phyloP scores from a whole-genome alignment of 164 flowering plant species.

The Pachysandra terminalis region DNA sequence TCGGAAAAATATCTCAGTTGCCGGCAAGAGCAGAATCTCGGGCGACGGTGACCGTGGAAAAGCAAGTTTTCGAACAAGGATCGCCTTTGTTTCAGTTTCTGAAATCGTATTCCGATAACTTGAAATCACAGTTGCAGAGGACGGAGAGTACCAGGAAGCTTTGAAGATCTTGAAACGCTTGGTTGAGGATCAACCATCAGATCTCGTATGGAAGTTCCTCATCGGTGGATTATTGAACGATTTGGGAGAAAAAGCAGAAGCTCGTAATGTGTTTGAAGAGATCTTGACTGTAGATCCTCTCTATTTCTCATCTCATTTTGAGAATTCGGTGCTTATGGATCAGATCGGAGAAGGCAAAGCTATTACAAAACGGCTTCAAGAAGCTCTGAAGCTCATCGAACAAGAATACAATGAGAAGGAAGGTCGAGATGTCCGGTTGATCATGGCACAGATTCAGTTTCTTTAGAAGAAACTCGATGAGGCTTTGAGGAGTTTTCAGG shows the following conservation, averaged over 20 bases:
- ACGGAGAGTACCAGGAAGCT: constrained; percentile 66
- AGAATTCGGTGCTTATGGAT: constrained; percentile 76
- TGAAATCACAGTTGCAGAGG: constrained; percentile 44
- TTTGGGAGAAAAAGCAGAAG: constrained; percentile 47
- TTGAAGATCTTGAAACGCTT: constrained; percentile 40
- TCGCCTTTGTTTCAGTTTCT: constrained; percentile 47
- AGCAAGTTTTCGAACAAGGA: too few relatives aligned
- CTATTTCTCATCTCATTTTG: constrained; percentile 70
- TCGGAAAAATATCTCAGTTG: constrained; percentile 21
- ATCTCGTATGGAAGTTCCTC: constrained; percentile 62
- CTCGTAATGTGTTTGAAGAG: constrained; percentile 65
- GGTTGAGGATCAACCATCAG: constrained; percentile 49
- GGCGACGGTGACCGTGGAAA: constrained; percentile 18
- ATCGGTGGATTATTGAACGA: constrained; percentile 58
- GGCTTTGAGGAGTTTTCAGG: constrained; percentile 60
- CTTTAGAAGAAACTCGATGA: constrained; percentile 79
- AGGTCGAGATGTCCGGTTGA: constrained; percentile 60
- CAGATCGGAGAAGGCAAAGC: constrained; percentile 61
- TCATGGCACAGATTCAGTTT: constrained; percentile 77
- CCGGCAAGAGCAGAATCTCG: constrained; percentile 49
- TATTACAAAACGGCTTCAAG: constrained; percentile 49
- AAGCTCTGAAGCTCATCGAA: constrained; percentile 48
- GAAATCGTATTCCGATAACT: constrained; percentile 43
- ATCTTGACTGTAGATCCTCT: constrained; percentile 56
- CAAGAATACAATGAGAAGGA: constrained; percentile 48